Base-by-base conservation (phyloP, 116 monocot genomes). In the Phalaenopsis hybrid region DNA sequence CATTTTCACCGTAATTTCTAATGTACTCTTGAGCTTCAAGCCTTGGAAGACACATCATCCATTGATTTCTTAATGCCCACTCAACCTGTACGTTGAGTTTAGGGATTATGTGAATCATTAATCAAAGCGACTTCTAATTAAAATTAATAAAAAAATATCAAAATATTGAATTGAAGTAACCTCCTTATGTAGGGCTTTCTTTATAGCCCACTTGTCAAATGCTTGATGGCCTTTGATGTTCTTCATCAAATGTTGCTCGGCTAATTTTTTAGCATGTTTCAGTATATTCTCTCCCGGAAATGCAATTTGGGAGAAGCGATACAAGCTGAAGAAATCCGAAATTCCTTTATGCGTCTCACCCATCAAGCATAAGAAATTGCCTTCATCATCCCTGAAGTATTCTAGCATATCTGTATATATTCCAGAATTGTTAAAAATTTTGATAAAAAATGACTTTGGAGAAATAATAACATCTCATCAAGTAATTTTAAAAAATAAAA, bases 251-350 rank as follows among this genome's bases (percentile, higher is more conserved):
- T 81, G 65, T 23, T 81, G 81, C 28, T 77, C 48, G 0, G 65
- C 52, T 4, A 82, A 86, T 78, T 18, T 25, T 74, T 82, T 82
- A 41, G 86, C 79, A n/a, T 86, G 81, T 58, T 86, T 79, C 50
- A 82, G 48, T 72, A 82, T 86, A 57, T 74, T 86, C 50, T 86
- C 86, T 17, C 86, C 82, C 18, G 82, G 82, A 77, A 82, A 86
- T 15, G 78, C 72, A 37, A 82, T 78, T 44, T 86, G 86, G 63
- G 82, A 82, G 75, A 82, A 82, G 3, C 81, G 45, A n/a, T 86
- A 86, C 59, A 86, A 65, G 43, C 79, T 79, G 20, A 82, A 86
- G 81, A 82, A 78, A 52, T 82, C 85, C 6, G 79, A 86, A 4
- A 82, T 77, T 50, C 85, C 85, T 48, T 28, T 61, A 57, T 86